phyloP scores from a whole-genome alignment of 2,329 filamentous ascomycete genomes.

The Taxawa tesnikishii region DNA sequence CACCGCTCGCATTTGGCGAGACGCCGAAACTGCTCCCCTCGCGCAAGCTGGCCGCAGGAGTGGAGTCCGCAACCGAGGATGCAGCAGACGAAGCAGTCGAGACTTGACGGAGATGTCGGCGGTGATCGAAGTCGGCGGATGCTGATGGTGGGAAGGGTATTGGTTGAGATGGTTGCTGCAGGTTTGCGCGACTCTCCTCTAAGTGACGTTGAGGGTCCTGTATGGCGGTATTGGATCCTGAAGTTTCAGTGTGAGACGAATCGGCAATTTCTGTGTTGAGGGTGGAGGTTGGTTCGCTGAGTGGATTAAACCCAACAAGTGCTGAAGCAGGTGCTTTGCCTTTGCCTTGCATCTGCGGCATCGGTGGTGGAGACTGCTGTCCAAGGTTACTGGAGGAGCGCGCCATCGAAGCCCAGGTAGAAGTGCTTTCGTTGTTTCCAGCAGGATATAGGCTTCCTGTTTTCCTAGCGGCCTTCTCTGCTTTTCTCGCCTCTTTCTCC shows the following conservation, averaged over 20 bases:
- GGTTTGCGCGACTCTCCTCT: conserved; percentile 30
- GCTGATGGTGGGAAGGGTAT: conserved; percentile 12
- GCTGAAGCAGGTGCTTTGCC: conserved; percentile 33
- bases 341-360: conserved; percentile 25
- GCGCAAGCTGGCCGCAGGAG: conserved; percentile 32
- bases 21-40: conserved; percentile 19
- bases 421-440: conserved; percentile 21
- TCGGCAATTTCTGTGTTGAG: conserved; percentile 20
- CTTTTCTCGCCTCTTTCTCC: conserved; percentile 56
- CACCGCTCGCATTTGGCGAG: conserved; percentile 39
- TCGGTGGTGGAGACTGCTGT: conserved; percentile 9
- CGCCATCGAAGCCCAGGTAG: conserved; percentile 20
- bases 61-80: conserved; percentile 63
- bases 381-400: conserved; percentile 42
- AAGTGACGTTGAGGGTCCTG: conserved; percentile 33
- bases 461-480: conserved; percentile 55
- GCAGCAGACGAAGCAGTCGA: conserved; percentile 77
- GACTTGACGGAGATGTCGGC: conserved; percentile 51
- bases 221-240: conserved; percentile 19
- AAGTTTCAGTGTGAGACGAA: conserved; percentile 12
- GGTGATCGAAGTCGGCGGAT: conserved; percentile 10
- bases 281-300: conserved; percentile 29
- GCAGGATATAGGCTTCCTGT: conserved; percentile 37
- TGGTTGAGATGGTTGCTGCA: conserved; percentile 17
- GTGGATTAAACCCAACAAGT: conserved; percentile 27